Evolutionary conservation across 805 yeast genomes (phyloP).

Genomic region (Saccharomycopsis olivae): DNA sequence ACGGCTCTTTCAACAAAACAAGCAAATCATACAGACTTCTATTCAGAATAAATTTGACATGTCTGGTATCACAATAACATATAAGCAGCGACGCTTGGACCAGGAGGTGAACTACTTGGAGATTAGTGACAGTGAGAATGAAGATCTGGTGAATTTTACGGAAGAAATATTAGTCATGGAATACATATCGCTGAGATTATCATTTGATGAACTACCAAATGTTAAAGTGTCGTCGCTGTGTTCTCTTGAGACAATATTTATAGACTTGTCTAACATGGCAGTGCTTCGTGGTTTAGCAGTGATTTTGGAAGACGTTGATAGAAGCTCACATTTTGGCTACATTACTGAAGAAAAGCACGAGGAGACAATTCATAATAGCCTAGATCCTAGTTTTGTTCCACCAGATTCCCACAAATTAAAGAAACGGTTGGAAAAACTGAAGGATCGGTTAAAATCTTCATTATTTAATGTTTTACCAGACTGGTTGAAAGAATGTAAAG

Average conservation of each 20-base stretch:
- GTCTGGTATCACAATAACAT: constrained; percentile 17
- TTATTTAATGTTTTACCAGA: constrained; percentile 25
- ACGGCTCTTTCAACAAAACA: constrained; percentile 19
- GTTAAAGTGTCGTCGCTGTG: constrained; percentile 17
- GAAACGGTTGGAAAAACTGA: constrained; percentile 3
- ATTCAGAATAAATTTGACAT: constrained; percentile 19
- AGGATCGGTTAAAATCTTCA: constrained; percentile 21
- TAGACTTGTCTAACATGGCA: constrained; percentile 24
- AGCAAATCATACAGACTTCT: constrained; percentile 14
- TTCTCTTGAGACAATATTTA: constrained; percentile 20
- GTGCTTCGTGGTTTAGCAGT: constrained; percentile 24
- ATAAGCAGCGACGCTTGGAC: constrained; percentile 1
- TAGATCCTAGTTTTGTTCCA: background rate
- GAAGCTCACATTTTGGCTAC: constrained; percentile 14
- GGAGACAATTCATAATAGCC: constrained; percentile 1
- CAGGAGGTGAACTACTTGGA: background rate
- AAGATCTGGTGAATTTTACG: background rate
- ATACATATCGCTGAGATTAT: constrained; percentile 1
- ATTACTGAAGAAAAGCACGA: constrained; percentile 13
- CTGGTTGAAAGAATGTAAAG: constrained; percentile 24
- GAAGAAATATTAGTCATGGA: constrained; percentile 13
- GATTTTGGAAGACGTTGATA: constrained; percentile 19
- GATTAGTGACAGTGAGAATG: background rate
- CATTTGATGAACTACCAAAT: constrained; percentile 22
- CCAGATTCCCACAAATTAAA: background rate